Percentiles rank a stretch among this genome's conserved stretches.
Evolutionary conservation across 345 rosid genomes (phyloP).

Genomic region (Syzygium aromaticum): DNA sequence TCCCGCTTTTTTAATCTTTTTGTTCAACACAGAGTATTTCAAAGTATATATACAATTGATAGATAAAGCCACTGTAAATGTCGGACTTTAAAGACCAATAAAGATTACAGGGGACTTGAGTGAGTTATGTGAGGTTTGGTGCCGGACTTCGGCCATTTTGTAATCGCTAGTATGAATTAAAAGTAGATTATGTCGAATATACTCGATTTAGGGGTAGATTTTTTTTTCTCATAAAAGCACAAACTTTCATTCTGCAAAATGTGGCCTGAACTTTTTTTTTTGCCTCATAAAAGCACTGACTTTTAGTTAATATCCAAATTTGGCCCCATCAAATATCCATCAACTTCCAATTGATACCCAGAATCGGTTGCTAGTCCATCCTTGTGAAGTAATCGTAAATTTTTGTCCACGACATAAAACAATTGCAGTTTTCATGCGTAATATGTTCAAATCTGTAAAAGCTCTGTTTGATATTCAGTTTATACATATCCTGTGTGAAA

Average conservation of each 20-base stretch:
- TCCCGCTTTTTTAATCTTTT: neutral
- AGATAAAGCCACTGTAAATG: no score
- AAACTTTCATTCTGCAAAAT: neutral
- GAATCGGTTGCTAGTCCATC: neutral
- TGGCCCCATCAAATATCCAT: neutral
- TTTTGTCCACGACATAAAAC: neutral
- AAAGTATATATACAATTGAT: no score
- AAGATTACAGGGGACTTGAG: no score
- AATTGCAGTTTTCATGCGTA: neutral
- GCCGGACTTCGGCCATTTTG: no score
- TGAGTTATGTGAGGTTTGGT: neutral
- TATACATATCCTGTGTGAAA: neutral
- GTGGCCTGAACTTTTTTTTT: neutral
- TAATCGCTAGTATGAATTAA: no score
- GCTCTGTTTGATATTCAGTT: accelerated
- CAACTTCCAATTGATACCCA: neutral
- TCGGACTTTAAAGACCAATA: no score
- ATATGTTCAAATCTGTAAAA: accelerated
- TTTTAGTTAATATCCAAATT: neutral
- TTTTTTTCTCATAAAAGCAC: neutral
- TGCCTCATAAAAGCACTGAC: neutral
- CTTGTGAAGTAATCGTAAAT: neutral
- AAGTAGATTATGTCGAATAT: no score
- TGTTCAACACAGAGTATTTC: neutral
- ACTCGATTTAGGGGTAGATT: neutral